A percentile compares a stretch with the other conserved stretches of the same genome.
Conservation (phyloP, 768 basidiomycete species). For the Serendipita sp. region DNA sequence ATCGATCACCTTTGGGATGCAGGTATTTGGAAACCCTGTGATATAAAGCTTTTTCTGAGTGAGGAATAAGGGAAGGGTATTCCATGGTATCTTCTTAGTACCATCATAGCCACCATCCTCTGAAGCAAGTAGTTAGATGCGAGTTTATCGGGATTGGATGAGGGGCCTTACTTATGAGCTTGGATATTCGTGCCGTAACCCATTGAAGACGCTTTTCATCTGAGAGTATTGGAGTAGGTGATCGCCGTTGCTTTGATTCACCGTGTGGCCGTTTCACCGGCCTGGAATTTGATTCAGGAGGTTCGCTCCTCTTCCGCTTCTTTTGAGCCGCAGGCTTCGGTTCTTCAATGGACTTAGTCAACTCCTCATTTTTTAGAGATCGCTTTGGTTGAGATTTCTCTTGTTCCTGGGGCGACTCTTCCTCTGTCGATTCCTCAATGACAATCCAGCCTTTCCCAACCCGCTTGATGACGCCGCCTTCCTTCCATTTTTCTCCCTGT, state of each 20-base stretch:
- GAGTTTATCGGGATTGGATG: not conserved
- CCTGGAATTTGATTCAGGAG: not conserved
- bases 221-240: not conserved
- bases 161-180: not conserved
- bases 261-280: not conserved
- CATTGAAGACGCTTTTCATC: not conserved
- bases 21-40: slow-evolving; percentile 5
- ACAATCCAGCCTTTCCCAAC: slow-evolving; percentile 3
- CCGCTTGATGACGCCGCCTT: not conserved
- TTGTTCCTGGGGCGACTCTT: not conserved
- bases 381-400: not conserved
- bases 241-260: not conserved
- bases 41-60: not conserved
- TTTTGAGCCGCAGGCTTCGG: not conserved
- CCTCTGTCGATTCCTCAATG: not conserved
- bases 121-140: not conserved
- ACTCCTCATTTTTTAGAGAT: not conserved
- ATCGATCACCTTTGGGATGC: not conserved
- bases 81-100: slow-evolving; percentile 1
- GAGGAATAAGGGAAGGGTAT: not conserved
- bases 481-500: not conserved
- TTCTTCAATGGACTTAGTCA: not conserved
- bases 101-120: not conserved
- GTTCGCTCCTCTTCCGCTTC: slow-evolving; percentile 1
- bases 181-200: not conserved